A percentile compares a stretch with the other conserved stretches of the same genome.
These are phyloP conservation scores for Artomyces pyxidatus DNA, from an alignment of 768 basidiomycete genomes.

Conservation along the genomic window DNA sequence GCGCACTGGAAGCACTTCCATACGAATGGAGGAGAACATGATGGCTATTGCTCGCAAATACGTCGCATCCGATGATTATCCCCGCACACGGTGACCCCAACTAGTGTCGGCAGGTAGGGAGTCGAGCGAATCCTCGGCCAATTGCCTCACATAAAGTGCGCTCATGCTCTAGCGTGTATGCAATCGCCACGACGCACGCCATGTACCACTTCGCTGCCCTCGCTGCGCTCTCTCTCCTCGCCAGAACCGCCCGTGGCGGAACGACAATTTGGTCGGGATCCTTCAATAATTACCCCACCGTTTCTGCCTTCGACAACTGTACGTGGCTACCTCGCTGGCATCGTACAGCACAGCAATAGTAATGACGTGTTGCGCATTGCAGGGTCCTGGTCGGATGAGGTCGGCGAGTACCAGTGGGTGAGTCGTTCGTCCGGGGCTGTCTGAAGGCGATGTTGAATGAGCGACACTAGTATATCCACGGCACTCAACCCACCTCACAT, in stretches of 20 bases:
- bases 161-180: too few species aligned
- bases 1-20: background rate
- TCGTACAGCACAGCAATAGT: background rate
- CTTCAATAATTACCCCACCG: constrained; percentile 40
- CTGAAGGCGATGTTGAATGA: background rate
- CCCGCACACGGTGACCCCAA: too few species aligned
- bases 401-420: constrained; percentile 53
- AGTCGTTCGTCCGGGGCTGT: constrained; percentile 1
- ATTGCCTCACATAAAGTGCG: too few species aligned
- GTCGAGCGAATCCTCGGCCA: too few species aligned
- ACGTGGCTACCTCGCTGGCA: constrained; percentile 11
- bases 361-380: background rate
- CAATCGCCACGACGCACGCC: too few species aligned
- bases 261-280: constrained; percentile 47
- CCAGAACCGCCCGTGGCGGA: constrained; percentile 33
- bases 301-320: constrained; percentile 48
- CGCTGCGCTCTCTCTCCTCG: constrained; percentile 16
- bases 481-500: constrained; percentile 38
- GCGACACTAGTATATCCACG: constrained; percentile 39
- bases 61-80: constrained; percentile 11
- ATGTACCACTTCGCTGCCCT: constrained; percentile 23
- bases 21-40: background rate
- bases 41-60: constrained; percentile 6
- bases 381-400: constrained; percentile 52
- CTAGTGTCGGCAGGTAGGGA: too few species aligned